Evolutionary conservation across 495 filamentous ascomycete genomes (phyloP).

Genomic region (Delitschia confertaspora): DNA sequence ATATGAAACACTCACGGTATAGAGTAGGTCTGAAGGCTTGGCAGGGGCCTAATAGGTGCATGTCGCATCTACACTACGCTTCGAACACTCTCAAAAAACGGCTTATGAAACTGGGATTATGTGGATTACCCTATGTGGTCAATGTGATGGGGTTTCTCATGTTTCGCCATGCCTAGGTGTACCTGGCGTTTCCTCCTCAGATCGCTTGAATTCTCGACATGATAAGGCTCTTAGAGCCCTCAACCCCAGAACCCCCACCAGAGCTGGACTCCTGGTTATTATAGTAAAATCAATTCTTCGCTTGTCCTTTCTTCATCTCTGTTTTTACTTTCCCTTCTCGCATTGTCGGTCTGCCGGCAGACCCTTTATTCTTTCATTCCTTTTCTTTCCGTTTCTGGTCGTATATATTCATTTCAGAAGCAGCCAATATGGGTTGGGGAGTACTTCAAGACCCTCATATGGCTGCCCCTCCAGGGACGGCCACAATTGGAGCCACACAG

Average conservation of each 20-base stretch:
- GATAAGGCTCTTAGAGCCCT: conserved; percentile 1
- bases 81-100: conserved; percentile 3
- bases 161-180: conserved; percentile 14
- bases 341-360: conserved; percentile 18
- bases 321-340: neutral
- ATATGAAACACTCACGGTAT: conserved; percentile 16
- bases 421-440: conserved; percentile 18
- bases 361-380: conserved; percentile 5
- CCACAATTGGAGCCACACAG: conserved; percentile 13
- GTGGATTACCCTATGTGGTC: conserved; percentile 6
- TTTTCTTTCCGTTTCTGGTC: conserved; percentile 1
- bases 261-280: conserved; percentile 10
- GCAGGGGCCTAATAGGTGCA: conserved; percentile 2
- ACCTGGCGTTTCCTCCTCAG: neutral
- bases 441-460: conserved; percentile 18
- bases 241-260: neutral
- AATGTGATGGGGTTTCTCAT: conserved; percentile 3
- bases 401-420: neutral
- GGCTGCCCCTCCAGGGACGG: conserved; percentile 21
- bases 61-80: neutral
- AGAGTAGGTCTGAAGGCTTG: conserved; percentile 3
- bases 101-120: neutral
- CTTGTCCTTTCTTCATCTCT: conserved; percentile 1
- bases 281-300: neutral
- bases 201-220: conserved; percentile 7